Base-by-base conservation (phyloP, 2,329 filamentous ascomycete genomes). In the Trichophyton mentagrophytes region DNA sequence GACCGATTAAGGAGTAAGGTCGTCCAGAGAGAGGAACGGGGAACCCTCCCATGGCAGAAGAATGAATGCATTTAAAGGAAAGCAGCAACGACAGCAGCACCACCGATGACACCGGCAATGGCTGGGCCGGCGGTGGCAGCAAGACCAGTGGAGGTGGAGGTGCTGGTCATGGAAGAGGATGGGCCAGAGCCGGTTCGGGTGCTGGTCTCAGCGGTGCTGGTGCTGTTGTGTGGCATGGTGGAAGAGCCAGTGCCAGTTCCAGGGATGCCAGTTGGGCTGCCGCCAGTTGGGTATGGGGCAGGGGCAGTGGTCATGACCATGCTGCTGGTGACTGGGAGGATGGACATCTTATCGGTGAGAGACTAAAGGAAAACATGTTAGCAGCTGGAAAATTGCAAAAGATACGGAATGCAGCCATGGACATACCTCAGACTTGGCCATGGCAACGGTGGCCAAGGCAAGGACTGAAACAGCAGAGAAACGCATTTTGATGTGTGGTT, bases 81-180 rank as follows among this genome's bases (percentile, higher is more conserved):
- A 65, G 73, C 73, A 65, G 74, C 73, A 55, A 78, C 66, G 57
- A 74, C 69, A 63, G 71, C 69, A 67, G 74, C 76, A 64, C 74
- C 76, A 22, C 76, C 67, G 58, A 76, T 67, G 44, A 69, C 70
- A 61, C 77, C 67, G 25, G 57, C 60, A 59, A 60, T 61, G 15
- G 56, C 60, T 46, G 64, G 61, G 33, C 58, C 64, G 51, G 58
- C 61, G 36, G 65, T 57, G 53, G 58, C 53, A 58, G 62, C 61
- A 25, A 62, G 36, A 17, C 58, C 49, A 17, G 42, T 57, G 33
- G 63, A 62, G 38, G 55, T 61, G 15, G 44, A 22, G 20, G 44
- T 47, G 20, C 8, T 20, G 44, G 44, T 47, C 17, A 25, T 25
- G 20, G 63, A 62, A 8, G 57, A 44, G 38, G 27, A 27, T 57